Conservation (phyloP, 2,329 filamentous ascomycete genomes). For the Raffaelea ambrosiae region DNA sequence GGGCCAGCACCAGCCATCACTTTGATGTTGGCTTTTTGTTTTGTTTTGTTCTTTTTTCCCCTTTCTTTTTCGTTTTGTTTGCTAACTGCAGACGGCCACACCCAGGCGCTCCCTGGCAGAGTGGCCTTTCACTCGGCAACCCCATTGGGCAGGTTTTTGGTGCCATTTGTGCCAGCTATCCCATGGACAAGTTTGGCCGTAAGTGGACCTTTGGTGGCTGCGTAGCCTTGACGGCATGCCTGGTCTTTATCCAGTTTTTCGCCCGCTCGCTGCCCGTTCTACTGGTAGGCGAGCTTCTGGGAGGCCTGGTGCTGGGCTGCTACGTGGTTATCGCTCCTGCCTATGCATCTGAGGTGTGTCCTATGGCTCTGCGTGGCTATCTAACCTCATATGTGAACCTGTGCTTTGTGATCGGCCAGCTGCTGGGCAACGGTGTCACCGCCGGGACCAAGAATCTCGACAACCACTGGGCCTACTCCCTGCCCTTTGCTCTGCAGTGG, state of each 20-base stretch:
- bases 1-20: no score
- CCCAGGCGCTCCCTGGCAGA: constrained; percentile 40
- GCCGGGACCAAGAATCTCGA: constrained; percentile 29
- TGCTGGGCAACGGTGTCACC: constrained; percentile 42
- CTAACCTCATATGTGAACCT: constrained; percentile 53
- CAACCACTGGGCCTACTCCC: constrained; percentile 39
- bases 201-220: constrained; percentile 36
- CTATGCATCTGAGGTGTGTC: constrained; percentile 54
- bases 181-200: constrained; percentile 36
- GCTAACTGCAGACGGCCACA: no score
- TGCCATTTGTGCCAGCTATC: constrained; percentile 39
- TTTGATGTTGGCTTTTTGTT: background rate
- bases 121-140: constrained; percentile 41
- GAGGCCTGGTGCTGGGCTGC: constrained; percentile 52
- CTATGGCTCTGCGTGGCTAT: constrained; percentile 46
- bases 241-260: constrained; percentile 58
- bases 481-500: constrained; percentile 43
- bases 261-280: constrained; percentile 45
- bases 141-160: constrained; percentile 49
- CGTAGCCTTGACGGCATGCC: constrained; percentile 33
- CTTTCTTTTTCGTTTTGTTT: background rate
- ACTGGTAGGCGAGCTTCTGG: constrained; percentile 52
- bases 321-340: constrained; percentile 51
- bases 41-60: background rate
- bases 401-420: constrained; percentile 54